A percentile compares a stretch with the other conserved stretches of the same genome.
Evolutionary conservation across 805 yeast species (phyloP).

Genomic region (Candida easanensis): DNA sequence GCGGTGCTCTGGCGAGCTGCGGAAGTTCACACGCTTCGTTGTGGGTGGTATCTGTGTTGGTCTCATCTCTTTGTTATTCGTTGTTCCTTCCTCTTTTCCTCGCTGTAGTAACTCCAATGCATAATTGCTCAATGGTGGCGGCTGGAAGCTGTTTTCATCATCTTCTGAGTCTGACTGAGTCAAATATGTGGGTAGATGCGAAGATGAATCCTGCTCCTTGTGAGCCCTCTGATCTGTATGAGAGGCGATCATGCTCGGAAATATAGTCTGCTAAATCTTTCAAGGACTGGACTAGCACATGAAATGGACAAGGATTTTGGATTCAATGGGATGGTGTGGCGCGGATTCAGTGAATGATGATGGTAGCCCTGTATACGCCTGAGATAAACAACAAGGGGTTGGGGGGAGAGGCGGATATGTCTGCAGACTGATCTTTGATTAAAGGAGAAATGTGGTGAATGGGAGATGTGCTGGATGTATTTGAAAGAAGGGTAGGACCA

Average conservation of each 20-base stretch:
- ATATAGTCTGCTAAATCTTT: background rate
- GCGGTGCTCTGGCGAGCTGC: conserved; percentile 15
- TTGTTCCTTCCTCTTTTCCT: conserved; percentile 18
- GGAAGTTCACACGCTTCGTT: conserved; percentile 26
- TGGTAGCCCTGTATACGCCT: too few species aligned
- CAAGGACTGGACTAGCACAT: background rate
- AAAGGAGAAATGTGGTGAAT: too few species aligned
- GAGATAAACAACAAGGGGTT: too few species aligned
- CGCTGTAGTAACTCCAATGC: conserved; percentile 50
- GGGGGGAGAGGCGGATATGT: too few species aligned
- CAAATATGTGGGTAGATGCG: conserved; percentile 13
- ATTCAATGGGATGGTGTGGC: too few species aligned
- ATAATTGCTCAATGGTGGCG: conserved; percentile 59
- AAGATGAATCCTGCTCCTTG: conserved; percentile 2
- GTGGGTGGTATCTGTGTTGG: background rate
- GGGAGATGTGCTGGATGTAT: too few species aligned
- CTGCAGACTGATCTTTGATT: too few species aligned
- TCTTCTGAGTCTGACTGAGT: conserved; percentile 29
- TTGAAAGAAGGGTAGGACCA: too few species aligned
- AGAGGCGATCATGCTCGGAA: conserved; percentile 2
- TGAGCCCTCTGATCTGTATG: conserved; percentile 3
- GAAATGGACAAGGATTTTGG: too few species aligned
- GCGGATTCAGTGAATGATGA: too few species aligned
- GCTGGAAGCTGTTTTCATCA: conserved; percentile 50
- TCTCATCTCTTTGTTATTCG: conserved; percentile 8